These are phyloP conservation scores for Naematelia aurantialba DNA, from an alignment of 768 basidiomycete genomes.

Conservation along the genomic window DNA sequence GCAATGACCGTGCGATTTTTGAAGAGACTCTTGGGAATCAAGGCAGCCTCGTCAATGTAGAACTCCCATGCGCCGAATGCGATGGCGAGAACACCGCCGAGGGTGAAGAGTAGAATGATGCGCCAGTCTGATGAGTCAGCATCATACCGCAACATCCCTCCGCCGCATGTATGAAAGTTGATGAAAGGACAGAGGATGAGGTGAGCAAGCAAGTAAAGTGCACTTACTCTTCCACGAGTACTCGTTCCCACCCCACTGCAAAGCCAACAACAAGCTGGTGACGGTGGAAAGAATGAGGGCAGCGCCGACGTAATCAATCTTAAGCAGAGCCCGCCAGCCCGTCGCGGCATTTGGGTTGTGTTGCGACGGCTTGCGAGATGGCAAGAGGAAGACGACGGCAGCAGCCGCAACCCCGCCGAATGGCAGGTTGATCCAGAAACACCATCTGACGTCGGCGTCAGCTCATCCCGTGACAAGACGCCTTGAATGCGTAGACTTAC, in stretches of 20 bases:
- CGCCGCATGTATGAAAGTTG: too few species aligned
- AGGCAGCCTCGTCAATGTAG: constrained; percentile 45
- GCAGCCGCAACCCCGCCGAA: constrained; percentile 42
- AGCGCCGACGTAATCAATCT: constrained; percentile 54
- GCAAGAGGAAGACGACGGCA: constrained; percentile 49
- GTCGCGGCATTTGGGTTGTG: constrained; percentile 5
- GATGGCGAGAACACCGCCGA: constrained; percentile 42
- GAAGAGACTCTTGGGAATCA: constrained; percentile 51
- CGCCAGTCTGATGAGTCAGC: constrained; percentile 26
- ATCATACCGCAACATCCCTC: too few species aligned
- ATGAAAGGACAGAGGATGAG: too few species aligned
- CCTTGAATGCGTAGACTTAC: constrained; percentile 2
- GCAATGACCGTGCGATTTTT: constrained; percentile 46
- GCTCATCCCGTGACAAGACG: background rate
- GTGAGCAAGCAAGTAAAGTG: too few species aligned
- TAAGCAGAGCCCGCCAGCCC: constrained; percentile 19
- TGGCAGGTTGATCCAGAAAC: constrained; percentile 50
- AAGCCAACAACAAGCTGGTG: constrained; percentile 53
- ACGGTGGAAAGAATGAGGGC: constrained; percentile 51
- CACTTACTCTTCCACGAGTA: constrained; percentile 56
- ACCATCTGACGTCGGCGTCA: constrained; percentile 44
- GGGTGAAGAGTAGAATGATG: constrained; percentile 47
- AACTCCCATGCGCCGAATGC: constrained; percentile 51
- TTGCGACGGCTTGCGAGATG: constrained; percentile 40
- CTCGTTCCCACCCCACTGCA: constrained; percentile 57